These are phyloP conservation scores for Simplicillium sp. DNA, from an alignment of 2,329 filamentous ascomycete species.

Conservation along the genomic window DNA sequence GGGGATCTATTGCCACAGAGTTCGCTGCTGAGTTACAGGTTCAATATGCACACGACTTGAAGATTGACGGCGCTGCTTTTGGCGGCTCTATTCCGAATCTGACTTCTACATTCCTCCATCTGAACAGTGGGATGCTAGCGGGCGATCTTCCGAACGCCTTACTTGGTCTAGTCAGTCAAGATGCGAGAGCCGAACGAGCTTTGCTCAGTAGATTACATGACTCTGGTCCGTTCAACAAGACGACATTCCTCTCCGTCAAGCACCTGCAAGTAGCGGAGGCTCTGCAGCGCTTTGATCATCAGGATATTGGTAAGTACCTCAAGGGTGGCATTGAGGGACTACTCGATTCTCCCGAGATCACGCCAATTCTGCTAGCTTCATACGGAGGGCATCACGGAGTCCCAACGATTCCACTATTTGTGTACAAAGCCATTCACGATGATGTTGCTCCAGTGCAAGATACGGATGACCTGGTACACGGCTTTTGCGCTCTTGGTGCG, in stretches of 20 bases:
- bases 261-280: slow-evolving; percentile 7
- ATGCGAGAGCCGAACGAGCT: not conserved
- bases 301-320: not conserved
- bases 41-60: slow-evolving; percentile 9
- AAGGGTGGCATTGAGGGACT: not conserved
- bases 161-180: slow-evolving; percentile 1
- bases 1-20: slow-evolving; percentile 10
- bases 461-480: slow-evolving; percentile 30
- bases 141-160: slow-evolving; percentile 4
- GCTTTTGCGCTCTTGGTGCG: slow-evolving; percentile 28
- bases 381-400: slow-evolving; percentile 20
- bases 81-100: slow-evolving; percentile 12
- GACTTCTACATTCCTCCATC: slow-evolving; percentile 3
- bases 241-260: not conserved
- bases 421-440: slow-evolving; percentile 40
- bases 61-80: slow-evolving; percentile 6
- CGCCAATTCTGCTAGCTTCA: too few species aligned
- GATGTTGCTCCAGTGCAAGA: slow-evolving; percentile 30
- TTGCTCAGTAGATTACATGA: not conserved
- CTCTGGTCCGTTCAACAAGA: slow-evolving; percentile 1
- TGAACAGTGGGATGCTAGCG: slow-evolving; percentile 11
- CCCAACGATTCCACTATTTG: slow-evolving; percentile 35
- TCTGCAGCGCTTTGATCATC: slow-evolving; percentile 2
- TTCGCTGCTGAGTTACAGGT: slow-evolving; percentile 10
- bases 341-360: too few species aligned